Base-by-base conservation (phyloP, 176 grass and related monocot species). In the Leersia perrieri region DNA sequence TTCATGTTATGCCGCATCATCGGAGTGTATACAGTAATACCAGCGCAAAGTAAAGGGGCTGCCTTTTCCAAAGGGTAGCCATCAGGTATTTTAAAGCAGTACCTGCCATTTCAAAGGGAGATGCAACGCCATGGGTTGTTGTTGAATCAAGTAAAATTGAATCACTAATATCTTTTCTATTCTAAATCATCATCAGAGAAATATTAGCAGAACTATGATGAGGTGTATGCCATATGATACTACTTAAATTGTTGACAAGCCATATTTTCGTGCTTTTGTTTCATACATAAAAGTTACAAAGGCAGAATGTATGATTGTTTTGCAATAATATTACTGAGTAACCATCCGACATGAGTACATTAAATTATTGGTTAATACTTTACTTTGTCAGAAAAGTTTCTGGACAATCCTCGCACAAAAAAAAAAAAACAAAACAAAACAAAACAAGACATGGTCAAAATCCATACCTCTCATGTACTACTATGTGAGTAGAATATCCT, bases 1-100 rank as follows among this genome's bases (percentile, higher is more conserved):
- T 97, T 91, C 93, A 97, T 97, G 70, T 85, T 91, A 74, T 97
- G 90, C 10, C 83, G 72, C 74, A 87, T 83, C 91, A 97, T 97
- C 20, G 94, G 94, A 58, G 62, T 85, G 49, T 97, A 97, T 3
- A 93, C 91, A 64, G 88, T 93, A 45, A 93, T 97, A 35, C 94
- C 94, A 62, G 91, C 88, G 74, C 94, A 97, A 4, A 87, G 77
- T 73, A 97, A 85, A 72, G 94, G 90, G 31, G 90, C 94, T 5
- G 90, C 94, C 63, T 82, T 84, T 42, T 77, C 90, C 78, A 89
- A 71, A 58, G 90, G 94, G 26, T 89, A 93, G 23, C 83, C 88
- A 79, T 93, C 88, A 26, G 94, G 94, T 86, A 97, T 93, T 87
- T 87, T 87, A 77, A 67, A 93, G 79, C 85, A 88, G 53, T 88